Conservation (phyloP, 2,329 filamentous ascomycete species). For the Ciborinia camelliae region DNA sequence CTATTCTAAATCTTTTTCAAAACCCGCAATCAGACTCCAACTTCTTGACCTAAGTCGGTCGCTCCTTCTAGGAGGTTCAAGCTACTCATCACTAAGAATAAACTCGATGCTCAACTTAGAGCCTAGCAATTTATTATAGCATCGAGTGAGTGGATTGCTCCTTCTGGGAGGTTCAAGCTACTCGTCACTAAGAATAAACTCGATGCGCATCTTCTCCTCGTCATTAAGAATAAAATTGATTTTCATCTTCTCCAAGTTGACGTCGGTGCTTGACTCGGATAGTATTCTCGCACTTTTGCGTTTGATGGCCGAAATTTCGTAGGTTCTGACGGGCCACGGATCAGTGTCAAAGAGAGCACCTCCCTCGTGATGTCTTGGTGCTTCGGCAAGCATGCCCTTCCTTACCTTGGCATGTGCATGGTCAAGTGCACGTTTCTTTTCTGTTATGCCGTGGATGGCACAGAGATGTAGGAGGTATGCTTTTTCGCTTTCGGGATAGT, state of each 20-base stretch:
- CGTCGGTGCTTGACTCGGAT: too few species aligned
- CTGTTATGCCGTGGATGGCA: neutral
- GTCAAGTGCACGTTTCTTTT: neutral
- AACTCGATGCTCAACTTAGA: neutral
- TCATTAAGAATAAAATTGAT: neutral
- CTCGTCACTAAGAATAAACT: neutral
- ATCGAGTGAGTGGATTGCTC: too few species aligned
- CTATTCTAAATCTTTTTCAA: too few species aligned
- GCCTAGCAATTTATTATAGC: too few species aligned
- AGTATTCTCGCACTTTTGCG: too few species aligned
- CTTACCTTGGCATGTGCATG: neutral
- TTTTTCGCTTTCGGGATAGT: too few species aligned
- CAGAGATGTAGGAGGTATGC: neutral
- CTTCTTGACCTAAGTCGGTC: too few species aligned
- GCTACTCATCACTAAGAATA: neutral
- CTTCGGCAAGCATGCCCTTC: neutral
- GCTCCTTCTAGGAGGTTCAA: neutral
- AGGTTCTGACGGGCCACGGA: neutral
- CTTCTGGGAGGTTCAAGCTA: neutral
- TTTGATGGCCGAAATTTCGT: too few species aligned
- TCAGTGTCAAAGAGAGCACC: neutral
- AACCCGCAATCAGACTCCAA: too few species aligned
- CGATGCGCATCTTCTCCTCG: neutral
- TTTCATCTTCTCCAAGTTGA: neutral
- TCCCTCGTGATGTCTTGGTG: neutral